Evolutionary conservation across 352 stramenopile genomes (phyloP).

Genomic region (Phytophthora vignae): DNA sequence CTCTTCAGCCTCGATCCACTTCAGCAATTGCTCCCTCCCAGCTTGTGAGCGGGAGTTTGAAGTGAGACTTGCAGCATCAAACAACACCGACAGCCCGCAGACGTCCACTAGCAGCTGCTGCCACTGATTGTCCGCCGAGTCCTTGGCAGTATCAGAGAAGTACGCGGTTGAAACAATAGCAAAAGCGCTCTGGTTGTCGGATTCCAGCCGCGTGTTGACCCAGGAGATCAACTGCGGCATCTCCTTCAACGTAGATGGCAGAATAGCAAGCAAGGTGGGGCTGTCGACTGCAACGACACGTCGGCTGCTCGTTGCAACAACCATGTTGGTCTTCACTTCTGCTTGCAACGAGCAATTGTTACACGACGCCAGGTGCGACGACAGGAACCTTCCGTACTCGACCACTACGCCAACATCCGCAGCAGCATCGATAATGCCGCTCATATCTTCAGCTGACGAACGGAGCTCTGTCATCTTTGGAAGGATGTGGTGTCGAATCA

Average conservation of each 20-base stretch:
- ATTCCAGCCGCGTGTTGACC: conserved; percentile 26
- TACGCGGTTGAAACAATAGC: conserved; percentile 30
- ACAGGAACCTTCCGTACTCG: conserved; percentile 47
- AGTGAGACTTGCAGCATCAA: conserved; percentile 35
- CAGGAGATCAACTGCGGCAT: conserved; percentile 42
- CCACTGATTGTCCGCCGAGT: conserved; percentile 33
- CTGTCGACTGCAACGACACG: conserved; percentile 20
- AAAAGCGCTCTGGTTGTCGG: conserved; percentile 6
- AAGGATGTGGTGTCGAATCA: conserved; percentile 72
- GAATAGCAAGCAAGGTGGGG: conserved; percentile 37
- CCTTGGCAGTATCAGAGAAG: conserved; percentile 10
- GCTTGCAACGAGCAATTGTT: conserved; percentile 35
- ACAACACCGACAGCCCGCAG: conserved; percentile 48
- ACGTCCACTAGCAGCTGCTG: conserved; percentile 49
- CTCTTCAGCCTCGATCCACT: conserved; percentile 58
- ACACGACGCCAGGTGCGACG: conserved; percentile 44
- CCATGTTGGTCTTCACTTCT: conserved; percentile 40
- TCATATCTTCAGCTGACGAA: neutral
- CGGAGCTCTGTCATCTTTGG: conserved; percentile 45
- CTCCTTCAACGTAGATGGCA: conserved; percentile 31
- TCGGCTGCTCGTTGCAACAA: conserved; percentile 38
- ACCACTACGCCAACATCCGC: conserved; percentile 18
- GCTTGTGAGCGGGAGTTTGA: conserved; percentile 25
- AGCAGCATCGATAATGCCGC: neutral
- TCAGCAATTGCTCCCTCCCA: conserved; percentile 44